Evolutionary conservation across 2,329 filamentous ascomycete species (phyloP).

Genomic region (Epichloe amarillans): DNA sequence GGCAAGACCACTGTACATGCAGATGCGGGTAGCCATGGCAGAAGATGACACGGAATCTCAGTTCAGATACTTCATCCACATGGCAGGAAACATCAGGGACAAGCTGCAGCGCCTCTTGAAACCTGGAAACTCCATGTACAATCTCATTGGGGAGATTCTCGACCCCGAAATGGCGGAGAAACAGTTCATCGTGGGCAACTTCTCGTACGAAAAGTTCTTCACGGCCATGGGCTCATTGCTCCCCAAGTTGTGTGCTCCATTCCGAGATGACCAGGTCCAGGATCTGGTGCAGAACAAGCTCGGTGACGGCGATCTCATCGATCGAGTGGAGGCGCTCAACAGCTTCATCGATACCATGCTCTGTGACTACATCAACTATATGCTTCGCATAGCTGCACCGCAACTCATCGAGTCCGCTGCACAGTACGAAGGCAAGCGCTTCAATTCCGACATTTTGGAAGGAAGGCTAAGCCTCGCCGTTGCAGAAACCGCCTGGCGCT

Average conservation of each 20-base stretch:
- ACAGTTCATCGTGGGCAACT: constrained; percentile 57
- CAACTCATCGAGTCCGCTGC: constrained; percentile 57
- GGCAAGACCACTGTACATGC: constrained; percentile 37
- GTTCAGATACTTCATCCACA: constrained; percentile 54
- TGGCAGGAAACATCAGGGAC: constrained; percentile 56
- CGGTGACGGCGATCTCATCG: constrained; percentile 50
- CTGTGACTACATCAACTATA: constrained; percentile 72
- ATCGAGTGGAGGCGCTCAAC: constrained; percentile 62
- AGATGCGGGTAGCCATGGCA: constrained; percentile 50
- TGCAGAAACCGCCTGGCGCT: constrained; percentile 54
- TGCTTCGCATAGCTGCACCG: constrained; percentile 58
- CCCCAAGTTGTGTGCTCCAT: constrained; percentile 68
- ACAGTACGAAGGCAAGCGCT: constrained; percentile 61
- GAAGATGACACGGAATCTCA: constrained; percentile 51
- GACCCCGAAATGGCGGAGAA: constrained; percentile 58
- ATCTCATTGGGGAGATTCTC: constrained; percentile 59
- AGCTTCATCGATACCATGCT: constrained; percentile 66
- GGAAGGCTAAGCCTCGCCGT: constrained; percentile 39
- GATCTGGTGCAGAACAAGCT: constrained; percentile 50
- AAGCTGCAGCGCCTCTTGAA: constrained; percentile 62
- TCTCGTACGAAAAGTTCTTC: constrained; percentile 74
- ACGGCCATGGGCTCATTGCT: constrained; percentile 60
- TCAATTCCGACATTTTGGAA: constrained; percentile 49
- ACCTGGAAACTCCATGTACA: constrained; percentile 59
- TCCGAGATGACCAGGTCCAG: constrained; percentile 65